A percentile compares a stretch with the other conserved stretches of the same genome.
These are phyloP conservation scores for Artemisia annua DNA, from an alignment of 129 eudicot species.

Conservation along the genomic window DNA sequence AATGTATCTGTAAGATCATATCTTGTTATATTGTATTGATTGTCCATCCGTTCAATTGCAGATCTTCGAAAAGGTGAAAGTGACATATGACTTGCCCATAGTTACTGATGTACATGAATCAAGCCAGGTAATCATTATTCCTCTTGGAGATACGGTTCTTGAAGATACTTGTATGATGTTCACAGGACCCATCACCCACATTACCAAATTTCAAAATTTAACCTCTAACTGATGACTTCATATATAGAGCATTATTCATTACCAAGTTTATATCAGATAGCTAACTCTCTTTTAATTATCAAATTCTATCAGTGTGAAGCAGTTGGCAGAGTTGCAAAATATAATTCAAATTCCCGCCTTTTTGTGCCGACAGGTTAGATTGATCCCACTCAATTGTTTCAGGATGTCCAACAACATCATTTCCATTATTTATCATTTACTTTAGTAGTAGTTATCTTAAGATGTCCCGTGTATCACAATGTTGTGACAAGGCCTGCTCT, in stretches of 20 bases:
- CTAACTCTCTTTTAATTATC: slow-evolving; percentile 1
- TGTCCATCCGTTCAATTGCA: too few species aligned
- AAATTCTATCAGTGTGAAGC: slow-evolving; percentile 73
- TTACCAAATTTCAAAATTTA: too few species aligned
- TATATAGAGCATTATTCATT: too few species aligned
- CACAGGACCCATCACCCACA: neutral
- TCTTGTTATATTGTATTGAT: neutral
- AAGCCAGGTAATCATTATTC: slow-evolving; percentile 50
- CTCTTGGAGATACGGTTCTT: neutral
- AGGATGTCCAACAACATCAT: neutral
- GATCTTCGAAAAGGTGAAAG: slow-evolving; percentile 78
- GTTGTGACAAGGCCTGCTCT: too few species aligned
- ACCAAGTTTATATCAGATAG: neutral
- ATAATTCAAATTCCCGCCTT: slow-evolving; percentile 96
- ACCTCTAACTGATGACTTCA: too few species aligned
- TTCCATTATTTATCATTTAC: too few species aligned
- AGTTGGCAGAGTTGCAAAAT: slow-evolving; percentile 92
- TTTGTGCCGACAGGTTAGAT: slow-evolving; percentile 80
- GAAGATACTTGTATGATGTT: neutral
- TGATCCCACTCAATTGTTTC: neutral
- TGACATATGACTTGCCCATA: slow-evolving; percentile 80
- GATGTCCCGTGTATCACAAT: too few species aligned
- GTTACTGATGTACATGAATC: slow-evolving; percentile 93
- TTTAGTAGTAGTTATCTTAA: too few species aligned
- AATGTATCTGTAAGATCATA: slow-evolving; percentile 15